Conservation (phyloP, 495 filamentous ascomycete species). For the Aspergillus egyptiacus region DNA sequence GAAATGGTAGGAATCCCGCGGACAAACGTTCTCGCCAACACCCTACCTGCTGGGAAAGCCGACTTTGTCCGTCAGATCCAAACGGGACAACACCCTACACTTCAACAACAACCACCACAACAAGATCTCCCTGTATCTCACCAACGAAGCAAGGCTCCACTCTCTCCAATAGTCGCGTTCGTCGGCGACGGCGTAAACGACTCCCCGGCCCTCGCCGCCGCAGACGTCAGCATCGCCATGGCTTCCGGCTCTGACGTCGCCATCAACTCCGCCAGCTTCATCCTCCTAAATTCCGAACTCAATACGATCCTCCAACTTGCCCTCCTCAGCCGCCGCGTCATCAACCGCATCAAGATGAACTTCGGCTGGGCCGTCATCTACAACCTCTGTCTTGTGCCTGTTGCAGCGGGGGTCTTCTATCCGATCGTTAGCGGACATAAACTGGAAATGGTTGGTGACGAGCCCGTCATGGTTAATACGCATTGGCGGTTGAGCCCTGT, state of each 20-base stretch:
- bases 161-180: constrained; percentile 51
- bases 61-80: constrained; percentile 78
- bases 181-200: constrained; percentile 90
- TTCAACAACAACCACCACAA: too few species aligned
- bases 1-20: constrained; percentile 66
- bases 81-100: constrained; percentile 18
- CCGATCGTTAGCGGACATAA: constrained; percentile 50
- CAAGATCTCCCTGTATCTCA: too few species aligned
- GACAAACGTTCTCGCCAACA: constrained; percentile 76
- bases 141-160: constrained; percentile 16
- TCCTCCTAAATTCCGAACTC: constrained; percentile 72
- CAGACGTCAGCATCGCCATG: constrained; percentile 80
- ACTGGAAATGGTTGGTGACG: constrained; percentile 29
- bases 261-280: constrained; percentile 74
- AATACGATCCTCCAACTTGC: constrained; percentile 65
- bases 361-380: constrained; percentile 88
- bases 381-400: constrained; percentile 70
- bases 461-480: constrained; percentile 24
- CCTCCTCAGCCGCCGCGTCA: constrained; percentile 63
- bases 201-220: constrained; percentile 69
- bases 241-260: constrained; percentile 81
- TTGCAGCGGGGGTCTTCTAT: constrained; percentile 79
- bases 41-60: constrained; percentile 81
- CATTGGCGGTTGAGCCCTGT: constrained; percentile 64
- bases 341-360: constrained; percentile 75